These are phyloP conservation scores for Boletellus ananiceps DNA, from an alignment of 768 basidiomycete genomes.

Conservation along the genomic window DNA sequence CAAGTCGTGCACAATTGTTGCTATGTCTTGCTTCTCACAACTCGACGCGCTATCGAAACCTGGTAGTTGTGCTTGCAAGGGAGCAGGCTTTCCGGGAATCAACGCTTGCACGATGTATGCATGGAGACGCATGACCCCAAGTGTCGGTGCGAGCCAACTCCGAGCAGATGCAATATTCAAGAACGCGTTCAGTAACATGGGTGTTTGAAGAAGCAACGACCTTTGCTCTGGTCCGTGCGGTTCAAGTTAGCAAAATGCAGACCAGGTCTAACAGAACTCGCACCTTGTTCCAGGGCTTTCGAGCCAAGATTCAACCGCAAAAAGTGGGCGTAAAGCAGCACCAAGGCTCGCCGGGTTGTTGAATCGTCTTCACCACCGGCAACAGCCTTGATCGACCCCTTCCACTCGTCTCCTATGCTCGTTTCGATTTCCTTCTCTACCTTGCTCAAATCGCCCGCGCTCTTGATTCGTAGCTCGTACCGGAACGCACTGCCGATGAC, in stretches of 20 bases:
- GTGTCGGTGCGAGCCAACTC: constrained; percentile 81
- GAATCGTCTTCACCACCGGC: constrained; percentile 36
- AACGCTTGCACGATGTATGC: constrained; percentile 83
- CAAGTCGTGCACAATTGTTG: constrained; percentile 13
- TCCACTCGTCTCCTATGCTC: constrained; percentile 52
- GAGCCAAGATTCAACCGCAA: constrained; percentile 57
- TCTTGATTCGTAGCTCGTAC: constrained; percentile 45
- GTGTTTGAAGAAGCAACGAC: constrained; percentile 64
- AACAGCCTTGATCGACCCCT: constrained; percentile 41
- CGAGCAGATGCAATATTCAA: constrained; percentile 80
- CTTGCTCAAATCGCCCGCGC: constrained; percentile 38
- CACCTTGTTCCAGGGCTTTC: constrained; percentile 59
- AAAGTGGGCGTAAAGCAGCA: constrained; percentile 82
- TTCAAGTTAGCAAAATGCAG: neutral
- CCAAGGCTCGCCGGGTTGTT: constrained; percentile 47
- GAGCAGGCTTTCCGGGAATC: constrained; percentile 44
- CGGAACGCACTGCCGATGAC: constrained; percentile 63
- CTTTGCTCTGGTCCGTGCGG: constrained; percentile 57
- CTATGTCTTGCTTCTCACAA: constrained; percentile 20
- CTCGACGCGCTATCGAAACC: constrained; percentile 47
- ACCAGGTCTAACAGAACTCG: constrained; percentile 18
- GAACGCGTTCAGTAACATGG: constrained; percentile 71
- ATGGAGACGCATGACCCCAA: constrained; percentile 78
- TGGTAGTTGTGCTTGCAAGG: constrained; percentile 72
- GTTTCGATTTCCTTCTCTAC: constrained; percentile 50